Evolutionary conservation across 2,329 filamentous ascomycete species (phyloP).

Genomic region (Stachybotrys chartarum): DNA sequence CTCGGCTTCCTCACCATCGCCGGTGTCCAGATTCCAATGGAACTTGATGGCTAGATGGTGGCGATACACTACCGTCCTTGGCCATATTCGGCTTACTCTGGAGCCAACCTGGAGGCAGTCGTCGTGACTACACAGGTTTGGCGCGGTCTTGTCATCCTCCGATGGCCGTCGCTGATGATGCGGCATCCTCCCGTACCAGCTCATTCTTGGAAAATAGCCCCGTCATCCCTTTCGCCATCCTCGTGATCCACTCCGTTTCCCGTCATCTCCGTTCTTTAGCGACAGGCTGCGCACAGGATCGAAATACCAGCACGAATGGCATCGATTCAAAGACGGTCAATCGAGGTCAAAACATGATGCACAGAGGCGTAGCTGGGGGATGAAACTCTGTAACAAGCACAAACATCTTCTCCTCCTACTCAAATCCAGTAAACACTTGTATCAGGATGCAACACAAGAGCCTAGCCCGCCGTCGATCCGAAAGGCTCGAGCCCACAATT

Average conservation of each 20-base stretch:
- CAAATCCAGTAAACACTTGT: background rate
- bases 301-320: background rate
- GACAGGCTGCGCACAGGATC: too few relatives aligned
- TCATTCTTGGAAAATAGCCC: background rate
- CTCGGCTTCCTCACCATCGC: background rate
- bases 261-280: background rate
- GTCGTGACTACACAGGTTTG: too few relatives aligned
- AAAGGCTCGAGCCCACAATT: background rate
- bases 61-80: background rate
- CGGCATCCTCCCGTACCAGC: background rate
- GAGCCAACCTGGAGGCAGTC: background rate
- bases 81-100: background rate
- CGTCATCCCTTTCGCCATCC: background rate
- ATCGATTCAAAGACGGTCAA: background rate
- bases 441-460: background rate
- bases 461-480: background rate
- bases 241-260: background rate
- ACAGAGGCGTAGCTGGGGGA: background rate
- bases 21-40: background rate
- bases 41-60: background rate
- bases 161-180: background rate
- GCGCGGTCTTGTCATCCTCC: background rate
- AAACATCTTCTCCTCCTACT: background rate
- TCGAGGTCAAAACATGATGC: background rate
- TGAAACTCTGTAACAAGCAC: background rate